Evolutionary conservation across 805 yeast genomes (phyloP).

Genomic region (Ogataea degrootiae): DNA sequence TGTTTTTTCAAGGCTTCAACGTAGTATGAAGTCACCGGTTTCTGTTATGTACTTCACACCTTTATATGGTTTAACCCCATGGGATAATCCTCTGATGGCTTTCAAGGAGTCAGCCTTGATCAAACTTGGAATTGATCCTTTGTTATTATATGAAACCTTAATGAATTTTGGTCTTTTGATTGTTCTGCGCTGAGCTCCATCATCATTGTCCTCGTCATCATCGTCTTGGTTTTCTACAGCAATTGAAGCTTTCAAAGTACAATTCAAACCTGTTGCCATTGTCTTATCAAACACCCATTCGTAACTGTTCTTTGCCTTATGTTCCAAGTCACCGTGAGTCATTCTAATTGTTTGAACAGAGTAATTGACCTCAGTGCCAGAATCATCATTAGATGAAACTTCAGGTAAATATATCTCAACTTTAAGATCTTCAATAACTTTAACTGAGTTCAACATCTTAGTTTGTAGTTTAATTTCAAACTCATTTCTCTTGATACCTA

Average conservation of each 20-base stretch:
- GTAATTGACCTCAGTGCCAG: constrained; percentile 14
- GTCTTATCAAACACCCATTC: constrained; percentile 66
- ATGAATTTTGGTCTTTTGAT: constrained; percentile 37
- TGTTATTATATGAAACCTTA: constrained; percentile 48
- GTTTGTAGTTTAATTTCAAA: constrained; percentile 57
- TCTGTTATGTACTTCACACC: constrained; percentile 81
- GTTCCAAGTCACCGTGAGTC: constrained; percentile 74
- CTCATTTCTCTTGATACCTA: constrained; percentile 50
- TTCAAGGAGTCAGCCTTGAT: constrained; percentile 61
- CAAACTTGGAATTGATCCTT: constrained; percentile 75
- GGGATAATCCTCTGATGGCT: constrained; percentile 51
- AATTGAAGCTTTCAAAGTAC: constrained; percentile 55
- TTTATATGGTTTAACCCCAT: constrained; percentile 71
- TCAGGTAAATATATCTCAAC: constrained; percentile 33
- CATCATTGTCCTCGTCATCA: constrained; percentile 2
- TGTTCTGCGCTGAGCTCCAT: constrained; percentile 1
- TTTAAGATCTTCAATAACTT: constrained; percentile 42
- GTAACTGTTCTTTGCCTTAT: constrained; percentile 44
- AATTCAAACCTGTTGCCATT: constrained; percentile 58
- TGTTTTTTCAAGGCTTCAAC: constrained; percentile 10
- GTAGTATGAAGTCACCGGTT: constrained; percentile 55
- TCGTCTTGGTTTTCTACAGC: constrained; percentile 5
- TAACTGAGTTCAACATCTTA: constrained; percentile 39
- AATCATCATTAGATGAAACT: constrained; percentile 10
- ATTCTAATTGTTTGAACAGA: constrained; percentile 54